Percentiles rank a stretch among this genome's conserved stretches.
phyloP scores from a whole-genome alignment of 805 yeast genomes.

The Candida hispaniensis region DNA sequence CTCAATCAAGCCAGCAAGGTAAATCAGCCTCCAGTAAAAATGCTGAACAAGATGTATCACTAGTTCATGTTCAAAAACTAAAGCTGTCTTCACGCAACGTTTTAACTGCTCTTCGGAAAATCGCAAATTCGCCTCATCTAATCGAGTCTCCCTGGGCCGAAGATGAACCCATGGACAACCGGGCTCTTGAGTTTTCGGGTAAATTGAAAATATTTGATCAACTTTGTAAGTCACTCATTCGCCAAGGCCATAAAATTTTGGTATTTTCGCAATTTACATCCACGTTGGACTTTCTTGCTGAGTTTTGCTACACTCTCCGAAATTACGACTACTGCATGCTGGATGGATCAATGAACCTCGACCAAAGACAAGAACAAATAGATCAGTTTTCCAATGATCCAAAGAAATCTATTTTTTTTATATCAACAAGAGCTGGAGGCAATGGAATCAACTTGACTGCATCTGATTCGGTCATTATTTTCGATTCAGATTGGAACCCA shows the following conservation, averaged over 20 bases:
- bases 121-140: conserved; percentile 60
- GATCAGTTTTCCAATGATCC: conserved; percentile 36
- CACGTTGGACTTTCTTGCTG: conserved; percentile 71
- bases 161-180: conserved; percentile 33
- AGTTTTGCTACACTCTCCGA: conserved; percentile 52
- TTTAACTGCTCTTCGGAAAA: not conserved
- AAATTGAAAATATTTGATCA: conserved; percentile 63
- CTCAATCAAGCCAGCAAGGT: too few species aligned
- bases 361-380: conserved; percentile 55
- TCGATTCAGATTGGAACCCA: conserved; percentile 96
- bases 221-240: conserved; percentile 42
- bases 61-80: too few species aligned
- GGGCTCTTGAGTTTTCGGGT: conserved; percentile 49
- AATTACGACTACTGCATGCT: conserved; percentile 44
- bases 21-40: too few species aligned
- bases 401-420: conserved; percentile 45
- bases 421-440: conserved; percentile 93
- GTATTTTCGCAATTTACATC: conserved; percentile 81
- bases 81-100: too few species aligned
- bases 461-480: conserved; percentile 82
- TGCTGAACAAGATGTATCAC: too few species aligned
- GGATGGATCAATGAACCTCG: conserved; percentile 66
- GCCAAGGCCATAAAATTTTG: conserved; percentile 53
- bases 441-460: conserved; percentile 76
- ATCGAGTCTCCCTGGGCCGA: conserved; percentile 69